These are phyloP conservation scores for Bolboschoenoplectus hybrid DNA, from an alignment of 202 grass and related monocot genomes.

Conservation along the genomic window DNA sequence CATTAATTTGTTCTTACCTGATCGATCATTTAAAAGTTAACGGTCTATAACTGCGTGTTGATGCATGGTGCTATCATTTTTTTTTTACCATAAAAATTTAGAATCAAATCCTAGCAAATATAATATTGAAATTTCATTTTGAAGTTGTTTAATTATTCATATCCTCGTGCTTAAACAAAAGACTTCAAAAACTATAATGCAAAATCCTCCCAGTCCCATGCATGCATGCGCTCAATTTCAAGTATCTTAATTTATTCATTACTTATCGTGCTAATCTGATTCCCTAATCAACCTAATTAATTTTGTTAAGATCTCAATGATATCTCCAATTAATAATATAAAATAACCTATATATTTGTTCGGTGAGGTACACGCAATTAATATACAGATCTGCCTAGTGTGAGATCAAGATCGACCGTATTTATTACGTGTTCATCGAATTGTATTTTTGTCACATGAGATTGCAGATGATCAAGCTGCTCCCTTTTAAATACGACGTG, in stretches of 20 bases:
- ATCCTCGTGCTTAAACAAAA: too few species aligned
- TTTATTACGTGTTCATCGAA: neutral
- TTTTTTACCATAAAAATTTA: too few species aligned
- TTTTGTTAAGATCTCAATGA: neutral
- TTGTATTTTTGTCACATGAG: slow-evolving; percentile 9
- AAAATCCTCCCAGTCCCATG: too few species aligned
- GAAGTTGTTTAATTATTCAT: too few species aligned
- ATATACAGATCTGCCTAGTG: neutral
- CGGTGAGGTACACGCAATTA: neutral
- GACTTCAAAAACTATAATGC: too few species aligned
- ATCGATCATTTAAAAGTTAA: too few species aligned
- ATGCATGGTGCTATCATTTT: too few species aligned
- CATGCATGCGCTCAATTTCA: too few species aligned
- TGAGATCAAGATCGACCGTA: neutral
- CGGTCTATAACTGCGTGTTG: too few species aligned
- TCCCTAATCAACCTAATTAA: neutral
- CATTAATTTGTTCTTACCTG: too few species aligned
- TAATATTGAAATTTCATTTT: too few species aligned
- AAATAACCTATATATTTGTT: neutral
- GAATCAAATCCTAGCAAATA: too few species aligned
- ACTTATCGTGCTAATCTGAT: neutral
- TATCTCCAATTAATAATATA: neutral
- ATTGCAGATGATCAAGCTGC: neutral
- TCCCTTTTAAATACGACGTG: slow-evolving; percentile 14
- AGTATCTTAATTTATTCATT: neutral